Evolutionary conservation across 768 basidiomycete genomes (phyloP), one percentile per base, ranked within the genome.

Genomic region (Hericium coralloides): DNA sequence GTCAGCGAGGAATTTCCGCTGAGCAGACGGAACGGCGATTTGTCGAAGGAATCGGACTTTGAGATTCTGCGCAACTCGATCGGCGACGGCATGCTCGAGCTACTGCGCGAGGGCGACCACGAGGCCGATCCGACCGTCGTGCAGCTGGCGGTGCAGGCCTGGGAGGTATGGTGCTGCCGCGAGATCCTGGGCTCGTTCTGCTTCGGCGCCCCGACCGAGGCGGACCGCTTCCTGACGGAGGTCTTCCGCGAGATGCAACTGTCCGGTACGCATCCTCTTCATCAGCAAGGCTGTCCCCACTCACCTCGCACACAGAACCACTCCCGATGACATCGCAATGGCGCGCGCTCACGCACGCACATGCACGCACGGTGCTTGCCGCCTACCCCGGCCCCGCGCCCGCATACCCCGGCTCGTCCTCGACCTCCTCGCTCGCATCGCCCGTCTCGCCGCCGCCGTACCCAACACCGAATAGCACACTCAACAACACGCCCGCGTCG

Each of bases 61-160:
- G 69, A 69, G 41, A 52, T 70, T 38, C 56, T 70, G 17, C 60
- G 62, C 37, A 62, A 60, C 47, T 66, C 68, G 25, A 55, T 71
- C 1, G 69, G 70, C 12, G 60, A 62, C 31, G 66, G 62, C 49
- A 65, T 69, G 66, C 61, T 65, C 39, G 59, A 64, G 43, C 60
- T 69, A 45, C 62, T 71, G 48, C 64, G 61, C 49, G 56, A 61
- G 47, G 60, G 68, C 37, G 62, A 67, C 55, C 69, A 71, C 26
- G 64, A 64, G 17, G 59, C 52, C 15, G 71, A 72, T 49, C 69
- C 71, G 22, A 72, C 66, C n/a, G 54, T 72, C 22, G 66, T 72
- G 23, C 71, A 71, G 60, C 67, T 68, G 48, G 71, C 71, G 9
- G 52, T 72, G 52, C 71, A 72, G 59, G 70, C 71, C n/a, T 72